Conservation (phyloP, 2,329 filamentous ascomycete species). For the Lachnellula willkommii region DNA sequence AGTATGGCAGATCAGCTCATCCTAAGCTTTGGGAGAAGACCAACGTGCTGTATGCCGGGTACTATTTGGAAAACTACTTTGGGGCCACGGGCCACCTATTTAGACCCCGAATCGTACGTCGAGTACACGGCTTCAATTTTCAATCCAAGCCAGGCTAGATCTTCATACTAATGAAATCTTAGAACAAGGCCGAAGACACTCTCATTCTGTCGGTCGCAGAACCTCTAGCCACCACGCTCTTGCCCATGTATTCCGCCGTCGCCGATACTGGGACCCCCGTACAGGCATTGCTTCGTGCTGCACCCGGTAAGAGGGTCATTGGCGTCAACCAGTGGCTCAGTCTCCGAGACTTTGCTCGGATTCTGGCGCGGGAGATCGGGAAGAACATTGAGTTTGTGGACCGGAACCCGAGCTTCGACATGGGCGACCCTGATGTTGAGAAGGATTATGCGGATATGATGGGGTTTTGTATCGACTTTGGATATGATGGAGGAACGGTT, state of each 20-base stretch:
- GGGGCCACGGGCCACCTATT: background rate
- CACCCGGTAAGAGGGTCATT: constrained; percentile 7
- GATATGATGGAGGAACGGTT: constrained; percentile 18
- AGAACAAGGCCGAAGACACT: constrained; percentile 4
- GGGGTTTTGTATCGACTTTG: constrained; percentile 5
- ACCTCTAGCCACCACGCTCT: constrained; percentile 1
- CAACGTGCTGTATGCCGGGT: constrained; percentile 32
- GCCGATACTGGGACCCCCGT: constrained; percentile 2
- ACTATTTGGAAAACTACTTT: constrained; percentile 13
- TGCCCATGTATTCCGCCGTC: constrained; percentile 1
- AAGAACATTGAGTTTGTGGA: constrained; percentile 2
- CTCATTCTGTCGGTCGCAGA: constrained; percentile 1
- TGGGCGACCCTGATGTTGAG: constrained; percentile 4
- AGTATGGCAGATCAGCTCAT: constrained; percentile 27
- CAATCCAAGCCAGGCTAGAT: background rate
- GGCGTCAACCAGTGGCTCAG: constrained; percentile 6
- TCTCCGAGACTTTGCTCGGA: constrained; percentile 2
- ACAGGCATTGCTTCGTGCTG: background rate
- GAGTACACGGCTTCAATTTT: background rate
- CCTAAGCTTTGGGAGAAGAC: constrained; percentile 27
- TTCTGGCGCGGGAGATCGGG: constrained; percentile 1
- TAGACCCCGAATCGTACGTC: constrained; percentile 4
- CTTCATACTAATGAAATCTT: background rate
- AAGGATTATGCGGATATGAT: constrained; percentile 2
- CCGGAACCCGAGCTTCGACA: background rate